Conservation (phyloP, 2,329 filamentous ascomycete species). For the Neonectria punicea region DNA sequence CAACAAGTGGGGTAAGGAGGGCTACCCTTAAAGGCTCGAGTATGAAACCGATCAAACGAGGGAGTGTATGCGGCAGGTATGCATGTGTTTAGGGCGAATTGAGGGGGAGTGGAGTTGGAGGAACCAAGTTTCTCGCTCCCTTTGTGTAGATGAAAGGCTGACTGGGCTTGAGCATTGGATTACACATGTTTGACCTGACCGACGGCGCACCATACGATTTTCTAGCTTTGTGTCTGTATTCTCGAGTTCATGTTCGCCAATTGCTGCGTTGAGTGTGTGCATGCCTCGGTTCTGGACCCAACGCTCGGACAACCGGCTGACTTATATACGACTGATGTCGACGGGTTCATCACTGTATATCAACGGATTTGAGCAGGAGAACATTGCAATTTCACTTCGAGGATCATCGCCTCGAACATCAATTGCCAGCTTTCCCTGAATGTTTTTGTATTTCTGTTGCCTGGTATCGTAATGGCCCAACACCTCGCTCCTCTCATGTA, state of each 20-base stretch:
- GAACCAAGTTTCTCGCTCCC: slow-evolving; percentile 13
- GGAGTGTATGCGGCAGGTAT: slow-evolving; percentile 28
- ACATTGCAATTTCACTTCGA: neutral
- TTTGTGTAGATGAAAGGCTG: slow-evolving; percentile 39
- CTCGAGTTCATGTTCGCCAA: slow-evolving; percentile 26
- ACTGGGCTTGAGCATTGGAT: slow-evolving; percentile 37
- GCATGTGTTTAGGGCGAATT: slow-evolving; percentile 18
- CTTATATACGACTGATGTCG: neutral
- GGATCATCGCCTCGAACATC: neutral
- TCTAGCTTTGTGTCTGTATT: slow-evolving; percentile 38
- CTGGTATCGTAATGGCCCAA: slow-evolving; percentile 37
- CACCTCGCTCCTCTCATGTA: slow-evolving; percentile 26
- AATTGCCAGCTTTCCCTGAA: neutral
- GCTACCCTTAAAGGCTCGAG: slow-evolving; percentile 67
- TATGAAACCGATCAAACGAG: slow-evolving; percentile 12
- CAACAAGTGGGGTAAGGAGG: slow-evolving; percentile 99
- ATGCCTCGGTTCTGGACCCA: neutral
- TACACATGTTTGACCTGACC: slow-evolving; percentile 38
- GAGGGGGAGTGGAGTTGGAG: slow-evolving; percentile 26
- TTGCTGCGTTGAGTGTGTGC: slow-evolving; percentile 3
- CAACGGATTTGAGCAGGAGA: neutral
- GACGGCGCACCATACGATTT: slow-evolving; percentile 36
- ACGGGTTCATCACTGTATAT: neutral
- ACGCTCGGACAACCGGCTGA: slow-evolving; percentile 15
- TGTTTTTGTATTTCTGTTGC: slow-evolving; percentile 26